Evolutionary conservation across 345 rosid genomes (phyloP).

Genomic region (Erysimum cheiranthoides): DNA sequence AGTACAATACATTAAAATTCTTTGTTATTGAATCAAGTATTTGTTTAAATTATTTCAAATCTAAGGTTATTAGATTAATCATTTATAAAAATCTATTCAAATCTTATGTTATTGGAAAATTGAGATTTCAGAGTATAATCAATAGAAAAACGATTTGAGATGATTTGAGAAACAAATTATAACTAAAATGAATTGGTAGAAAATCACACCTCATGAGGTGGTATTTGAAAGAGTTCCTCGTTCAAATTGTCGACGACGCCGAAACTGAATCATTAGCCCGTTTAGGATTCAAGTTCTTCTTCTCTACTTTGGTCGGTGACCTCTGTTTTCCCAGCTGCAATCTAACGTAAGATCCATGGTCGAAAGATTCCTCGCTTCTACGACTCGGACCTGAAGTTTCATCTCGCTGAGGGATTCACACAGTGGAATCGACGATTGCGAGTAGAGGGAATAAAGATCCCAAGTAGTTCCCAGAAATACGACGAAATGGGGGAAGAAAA

Average conservation of each 20-base stretch:
- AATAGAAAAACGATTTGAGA: too few species aligned
- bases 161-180: too few species aligned
- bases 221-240: slow-evolving; percentile 86
- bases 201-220: too few species aligned
- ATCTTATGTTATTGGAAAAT: too few species aligned
- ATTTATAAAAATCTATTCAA: too few species aligned
- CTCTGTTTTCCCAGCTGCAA: slow-evolving; percentile 78
- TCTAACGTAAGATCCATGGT: slow-evolving; percentile 87
- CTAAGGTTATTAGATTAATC: too few species aligned
- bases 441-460: neutral
- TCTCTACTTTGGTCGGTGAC: slow-evolving; percentile 81
- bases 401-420: slow-evolving; percentile 47
- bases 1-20: too few species aligned
- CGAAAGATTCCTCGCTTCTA: slow-evolving; percentile 86
- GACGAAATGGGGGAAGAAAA: neutral
- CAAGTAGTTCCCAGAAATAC: neutral
- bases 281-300: slow-evolving; percentile 82
- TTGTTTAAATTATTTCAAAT: too few species aligned
- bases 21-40: too few species aligned
- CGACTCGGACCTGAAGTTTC: slow-evolving; percentile 78
- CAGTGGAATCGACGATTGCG: slow-evolving; percentile 10
- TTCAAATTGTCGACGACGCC: slow-evolving; percentile 93
- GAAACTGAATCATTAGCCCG: slow-evolving; percentile 92
- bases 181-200: too few species aligned
- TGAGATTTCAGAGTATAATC: too few species aligned